These are phyloP conservation scores for Leishmania lainsoni DNA, from an alignment of 208 protist genomes.

Conservation along the genomic window DNA sequence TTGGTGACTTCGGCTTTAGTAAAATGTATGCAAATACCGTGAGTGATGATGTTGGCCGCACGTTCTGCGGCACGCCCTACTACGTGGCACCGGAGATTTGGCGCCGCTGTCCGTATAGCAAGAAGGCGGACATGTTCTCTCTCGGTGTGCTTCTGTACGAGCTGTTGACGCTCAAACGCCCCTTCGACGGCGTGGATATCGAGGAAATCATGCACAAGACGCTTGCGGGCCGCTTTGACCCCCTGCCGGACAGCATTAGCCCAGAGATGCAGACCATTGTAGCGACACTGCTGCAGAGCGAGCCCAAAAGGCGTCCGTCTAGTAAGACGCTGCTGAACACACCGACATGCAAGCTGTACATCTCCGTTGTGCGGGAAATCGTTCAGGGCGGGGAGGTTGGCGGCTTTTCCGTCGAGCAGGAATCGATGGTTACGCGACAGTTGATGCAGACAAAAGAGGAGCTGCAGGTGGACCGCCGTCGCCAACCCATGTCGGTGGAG, in stretches of 20 bases:
- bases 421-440: constrained; percentile 45
- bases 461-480: constrained; percentile 46
- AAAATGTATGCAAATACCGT: constrained; percentile 19
- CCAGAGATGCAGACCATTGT: constrained; percentile 59
- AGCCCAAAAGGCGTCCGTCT: constrained; percentile 51
- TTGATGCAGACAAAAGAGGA: constrained; percentile 62
- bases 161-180: constrained; percentile 73
- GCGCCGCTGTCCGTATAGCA: constrained; percentile 84
- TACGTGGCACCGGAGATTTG: constrained; percentile 94
- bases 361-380: constrained; percentile 73
- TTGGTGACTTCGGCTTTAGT: constrained; percentile 80
- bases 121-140: constrained; percentile 93
- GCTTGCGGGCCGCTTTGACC: constrained; percentile 40
- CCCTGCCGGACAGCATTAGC: constrained; percentile 42
- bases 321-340: constrained; percentile 66
- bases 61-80: constrained; percentile 83
- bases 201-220: constrained; percentile 68
- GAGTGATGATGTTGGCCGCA: constrained; percentile 40
- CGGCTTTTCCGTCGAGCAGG: constrained; percentile 43
- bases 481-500: constrained; percentile 47
- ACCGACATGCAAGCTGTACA: constrained; percentile 68
- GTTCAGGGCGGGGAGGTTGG: constrained; percentile 48
- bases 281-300: constrained; percentile 40
- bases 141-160: constrained; percentile 89
- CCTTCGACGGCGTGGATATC: constrained; percentile 71